Base-by-base conservation (phyloP, 495 filamentous ascomycete genomes). In the Lophiostoma macrostomum region DNA sequence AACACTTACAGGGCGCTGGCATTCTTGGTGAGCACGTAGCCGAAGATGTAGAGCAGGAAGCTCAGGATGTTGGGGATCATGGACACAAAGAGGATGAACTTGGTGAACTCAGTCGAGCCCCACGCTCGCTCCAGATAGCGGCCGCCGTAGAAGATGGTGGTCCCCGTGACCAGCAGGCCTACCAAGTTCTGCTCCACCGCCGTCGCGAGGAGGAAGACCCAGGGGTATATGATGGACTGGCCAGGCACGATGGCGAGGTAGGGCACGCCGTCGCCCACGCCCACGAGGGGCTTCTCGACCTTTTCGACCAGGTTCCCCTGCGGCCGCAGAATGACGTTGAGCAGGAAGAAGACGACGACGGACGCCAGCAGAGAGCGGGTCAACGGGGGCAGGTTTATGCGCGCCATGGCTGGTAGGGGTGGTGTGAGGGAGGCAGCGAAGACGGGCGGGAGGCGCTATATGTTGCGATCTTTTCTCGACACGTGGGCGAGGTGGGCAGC, bases 91-190 rank as follows among this genome's bases (percentile, higher is more conserved):
- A 90, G 72, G 14, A 96, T 76, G 71, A 97, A 97, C 67, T 91
- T 96, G 60, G 78, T 87, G 65, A 96, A 90, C 68, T 97, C 93
- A 34, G 76, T 78, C n/a, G 87, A 89, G 24, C 89, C 85, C 93
- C 93, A 98, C 38, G 94, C 93, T 58, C 93, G 81, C 73, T 98
- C 93, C 22, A 98, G 80, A 65, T 98, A 98, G 58, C 89, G 83
- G 6, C 94, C 93, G 18, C 90, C 94, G 75, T 95, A 89, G 71
- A 95, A 91, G 31, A 97, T 70, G 14, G 91, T 93, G 23, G 83
- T 73, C 10, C 79, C 84, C 50, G 91, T 89, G 43, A 96, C 79
- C 12, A 82, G 70, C 3, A 96, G 76, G 23, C 89, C 93, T 65
- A 96, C 86, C 65, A 96, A 76, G 64, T 97, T 97, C 68, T 88